These are phyloP conservation scores for Aphanocladium album DNA, from an alignment of 2,329 filamentous ascomycete species.

Conservation along the genomic window DNA sequence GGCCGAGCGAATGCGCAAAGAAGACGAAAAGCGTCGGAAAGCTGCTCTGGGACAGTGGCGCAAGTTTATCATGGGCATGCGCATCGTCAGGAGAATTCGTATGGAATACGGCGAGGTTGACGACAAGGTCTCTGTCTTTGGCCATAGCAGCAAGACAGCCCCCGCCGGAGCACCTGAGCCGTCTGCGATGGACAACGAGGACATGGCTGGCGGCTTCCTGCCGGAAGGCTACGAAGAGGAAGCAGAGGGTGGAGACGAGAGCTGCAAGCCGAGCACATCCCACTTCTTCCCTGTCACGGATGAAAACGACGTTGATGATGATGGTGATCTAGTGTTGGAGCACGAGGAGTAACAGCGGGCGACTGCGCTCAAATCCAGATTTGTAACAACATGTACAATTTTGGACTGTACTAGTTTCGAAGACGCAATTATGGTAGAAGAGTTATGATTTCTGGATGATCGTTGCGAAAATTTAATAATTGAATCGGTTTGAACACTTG, in stretches of 20 bases:
- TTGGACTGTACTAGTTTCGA: not conserved
- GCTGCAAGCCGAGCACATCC: slow-evolving; percentile 29
- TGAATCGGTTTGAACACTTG: too few species aligned
- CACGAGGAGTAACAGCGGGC: not conserved
- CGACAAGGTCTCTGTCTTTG: slow-evolving; percentile 49
- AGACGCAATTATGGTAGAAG: too few species aligned
- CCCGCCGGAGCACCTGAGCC: slow-evolving; percentile 16
- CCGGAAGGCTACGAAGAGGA: slow-evolving; percentile 51
- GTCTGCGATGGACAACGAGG: slow-evolving; percentile 35
- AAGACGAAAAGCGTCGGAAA: slow-evolving; percentile 77
- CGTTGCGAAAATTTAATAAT: too few species aligned
- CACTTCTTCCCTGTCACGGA: slow-evolving; percentile 45
- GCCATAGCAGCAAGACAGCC: slow-evolving; percentile 35
- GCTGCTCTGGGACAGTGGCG: slow-evolving; percentile 73
- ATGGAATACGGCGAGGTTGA: slow-evolving; percentile 67
- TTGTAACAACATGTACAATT: not conserved
- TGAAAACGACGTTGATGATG: slow-evolving; percentile 36
- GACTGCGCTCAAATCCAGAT: not conserved
- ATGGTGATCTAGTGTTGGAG: slow-evolving; percentile 17
- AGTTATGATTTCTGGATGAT: too few species aligned
- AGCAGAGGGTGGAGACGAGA: slow-evolving; percentile 29
- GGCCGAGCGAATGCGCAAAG: slow-evolving; percentile 68
- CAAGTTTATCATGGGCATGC: slow-evolving; percentile 78
- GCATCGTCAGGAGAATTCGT: slow-evolving; percentile 72
- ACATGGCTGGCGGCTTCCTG: slow-evolving; percentile 57